These are phyloP conservation scores for Rhexocercosporidium sp. DNA, from an alignment of 2,329 filamentous ascomycete genomes.

Conservation along the genomic window DNA sequence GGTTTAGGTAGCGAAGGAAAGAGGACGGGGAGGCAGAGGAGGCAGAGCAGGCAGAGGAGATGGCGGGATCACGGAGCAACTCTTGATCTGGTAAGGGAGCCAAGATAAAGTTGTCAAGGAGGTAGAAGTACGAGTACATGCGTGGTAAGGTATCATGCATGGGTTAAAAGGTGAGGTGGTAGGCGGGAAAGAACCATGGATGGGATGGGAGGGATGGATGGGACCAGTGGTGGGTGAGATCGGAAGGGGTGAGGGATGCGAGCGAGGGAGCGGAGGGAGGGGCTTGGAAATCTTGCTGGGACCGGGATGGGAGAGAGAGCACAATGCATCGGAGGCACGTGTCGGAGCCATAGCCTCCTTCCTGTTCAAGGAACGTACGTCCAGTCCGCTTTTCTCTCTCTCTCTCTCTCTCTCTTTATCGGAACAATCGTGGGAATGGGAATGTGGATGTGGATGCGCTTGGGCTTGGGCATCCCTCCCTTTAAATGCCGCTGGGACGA, in stretches of 20 bases:
- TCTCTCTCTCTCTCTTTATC: neutral
- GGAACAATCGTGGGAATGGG: neutral
- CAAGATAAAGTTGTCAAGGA: no score
- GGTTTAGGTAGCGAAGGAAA: neutral
- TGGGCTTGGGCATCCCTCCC: no score
- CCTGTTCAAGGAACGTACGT: neutral
- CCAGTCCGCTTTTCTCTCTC: neutral
- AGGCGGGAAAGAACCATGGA: no score
- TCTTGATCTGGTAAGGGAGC: neutral
- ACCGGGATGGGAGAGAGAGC: neutral
- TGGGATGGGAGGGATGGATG: neutral
- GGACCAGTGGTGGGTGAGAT: no score
- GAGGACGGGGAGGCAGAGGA: neutral
- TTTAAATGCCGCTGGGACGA: no score
- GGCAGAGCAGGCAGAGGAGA: neutral
- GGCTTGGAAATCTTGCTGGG: no score
- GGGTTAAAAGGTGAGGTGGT: no score
- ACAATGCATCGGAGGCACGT: constrained; percentile 10
- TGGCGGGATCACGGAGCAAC: neutral
- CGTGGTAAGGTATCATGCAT: no score
- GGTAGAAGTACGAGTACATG: no score
- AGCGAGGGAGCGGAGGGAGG: no score
- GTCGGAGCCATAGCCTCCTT: constrained; percentile 3
- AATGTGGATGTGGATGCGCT: no score
- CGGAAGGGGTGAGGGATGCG: no score